Evolutionary conservation across 352 stramenopile genomes (phyloP).

Genomic region (Phytophthora multivora): DNA sequence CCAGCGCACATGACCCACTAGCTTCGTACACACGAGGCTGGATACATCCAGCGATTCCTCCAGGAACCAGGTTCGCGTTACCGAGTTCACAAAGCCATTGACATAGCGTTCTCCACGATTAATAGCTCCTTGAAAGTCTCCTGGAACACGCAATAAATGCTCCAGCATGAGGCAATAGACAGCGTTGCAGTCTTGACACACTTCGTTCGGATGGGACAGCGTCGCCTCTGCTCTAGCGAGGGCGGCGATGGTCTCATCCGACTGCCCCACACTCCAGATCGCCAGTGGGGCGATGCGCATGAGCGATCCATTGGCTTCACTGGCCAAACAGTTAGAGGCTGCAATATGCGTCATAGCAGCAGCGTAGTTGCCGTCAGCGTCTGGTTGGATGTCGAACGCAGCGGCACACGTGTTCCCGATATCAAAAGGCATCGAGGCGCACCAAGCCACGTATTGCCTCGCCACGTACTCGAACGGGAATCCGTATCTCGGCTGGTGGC

Average conservation of each 20-base stretch:
- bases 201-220: constrained; percentile 53
- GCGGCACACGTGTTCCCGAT: constrained; percentile 57
- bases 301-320: constrained; percentile 59
- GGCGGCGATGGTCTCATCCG: constrained; percentile 33
- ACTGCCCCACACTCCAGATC: constrained; percentile 38
- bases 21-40: constrained; percentile 34
- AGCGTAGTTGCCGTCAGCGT: constrained; percentile 22
- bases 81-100: constrained; percentile 22
- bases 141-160: constrained; percentile 44
- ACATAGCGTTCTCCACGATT: constrained; percentile 43
- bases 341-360: constrained; percentile 35
- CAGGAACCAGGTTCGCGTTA: constrained; percentile 50
- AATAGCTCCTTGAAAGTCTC: constrained; percentile 43
- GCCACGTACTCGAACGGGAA: constrained; percentile 51
- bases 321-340: constrained; percentile 23
- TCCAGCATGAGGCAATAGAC: constrained; percentile 61
- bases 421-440: constrained; percentile 45
- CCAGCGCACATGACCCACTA: constrained; percentile 55
- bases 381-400: constrained; percentile 36
- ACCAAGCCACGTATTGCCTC: constrained; percentile 43
- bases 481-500: constrained; percentile 23
- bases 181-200: constrained; percentile 67
- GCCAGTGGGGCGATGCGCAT: constrained; percentile 58
- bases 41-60: constrained; percentile 47
- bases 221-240: constrained; percentile 44